Evolutionary conservation across 352 stramenopile genomes (phyloP), one percentile per base, ranked within the genome.

Genomic region (Globisporangium nodosum): DNA sequence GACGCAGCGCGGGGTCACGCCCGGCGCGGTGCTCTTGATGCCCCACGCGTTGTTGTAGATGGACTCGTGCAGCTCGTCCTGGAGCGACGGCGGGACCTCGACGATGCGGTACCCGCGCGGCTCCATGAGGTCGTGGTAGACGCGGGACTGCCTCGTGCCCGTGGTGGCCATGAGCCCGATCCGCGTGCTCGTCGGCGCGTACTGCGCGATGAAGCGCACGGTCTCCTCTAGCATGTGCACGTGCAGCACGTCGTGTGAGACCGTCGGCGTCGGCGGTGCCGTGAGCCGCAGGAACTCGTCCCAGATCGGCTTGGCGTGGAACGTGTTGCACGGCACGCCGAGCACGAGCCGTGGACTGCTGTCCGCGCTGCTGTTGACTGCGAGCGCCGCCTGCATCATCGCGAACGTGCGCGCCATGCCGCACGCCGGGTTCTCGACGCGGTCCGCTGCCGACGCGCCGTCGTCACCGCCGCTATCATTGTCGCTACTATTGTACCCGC

Each of bases 211-310:
- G 68, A 84, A 87, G 21, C 63, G 71, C 55, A 84, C 71, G 11
- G 74, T 88, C 68, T 92, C 80, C 39, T 85, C 69, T 24, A 90
- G 70, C 79, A 89, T 92, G 58, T 90, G 76, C 46, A 88, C 74
- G 54, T 82, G 71, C 3, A 57, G 52, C 1, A 43, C 37, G 37
- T 18, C 37, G 37, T 13, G 12, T 9, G 8, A 12, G 6, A 78
- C 48, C 35, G 58, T 24, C 57, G 51, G 56, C 27, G 37, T 55
- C 45, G 42, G 6, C 13, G 42, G 27, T 30, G 16, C 58, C 7
- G 79, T 87, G 15, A 78, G 66, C 12, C 62, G 62, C 39, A 87
- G 67, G 57, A 92, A 90, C 55, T 86, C 71, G 53, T 88, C 66
- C 79, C 74, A 92, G 42, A 88, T 89, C 37, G 80, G 70, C 52